Conservation (phyloP, 352 stramenopile genomes). For the Elongisporangium anandrum region DNA sequence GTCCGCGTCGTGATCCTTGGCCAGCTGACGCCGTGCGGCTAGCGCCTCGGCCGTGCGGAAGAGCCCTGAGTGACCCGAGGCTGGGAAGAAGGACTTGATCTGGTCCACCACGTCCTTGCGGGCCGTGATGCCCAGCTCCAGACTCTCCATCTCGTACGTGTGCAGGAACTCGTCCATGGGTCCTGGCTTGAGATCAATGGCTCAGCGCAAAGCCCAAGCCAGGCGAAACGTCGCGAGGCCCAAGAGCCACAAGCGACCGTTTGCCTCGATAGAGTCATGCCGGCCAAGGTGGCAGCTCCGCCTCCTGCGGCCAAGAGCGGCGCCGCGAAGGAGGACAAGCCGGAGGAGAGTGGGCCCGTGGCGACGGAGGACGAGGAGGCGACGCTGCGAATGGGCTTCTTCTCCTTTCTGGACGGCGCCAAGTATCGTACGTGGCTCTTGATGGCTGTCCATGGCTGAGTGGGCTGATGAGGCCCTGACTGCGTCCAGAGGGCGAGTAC, state of each 20-base stretch:
- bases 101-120: slow-evolving; percentile 47
- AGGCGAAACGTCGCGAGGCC: slow-evolving; percentile 3
- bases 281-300: slow-evolving; percentile 13
- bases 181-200: slow-evolving; percentile 7
- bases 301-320: slow-evolving; percentile 4
- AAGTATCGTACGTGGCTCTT: slow-evolving; percentile 35
- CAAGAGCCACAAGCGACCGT: not conserved
- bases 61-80: slow-evolving; percentile 22
- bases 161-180: slow-evolving; percentile 68
- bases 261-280: not conserved
- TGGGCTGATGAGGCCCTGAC: not conserved
- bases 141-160: slow-evolving; percentile 74
- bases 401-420: slow-evolving; percentile 63
- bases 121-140: slow-evolving; percentile 59
- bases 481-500: slow-evolving; percentile 49
- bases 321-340: slow-evolving; percentile 15
- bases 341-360: slow-evolving; percentile 19
- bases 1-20: slow-evolving; percentile 1
- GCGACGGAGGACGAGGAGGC: slow-evolving; percentile 28
- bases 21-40: slow-evolving; percentile 25
- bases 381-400: slow-evolving; percentile 37
- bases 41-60: slow-evolving; percentile 42
- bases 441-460: slow-evolving; percentile 2
- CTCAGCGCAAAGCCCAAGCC: slow-evolving; percentile 18
- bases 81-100: slow-evolving; percentile 41